Base-by-base conservation (phyloP, 768 basidiomycete genomes). In the Pholiota conissans region DNA sequence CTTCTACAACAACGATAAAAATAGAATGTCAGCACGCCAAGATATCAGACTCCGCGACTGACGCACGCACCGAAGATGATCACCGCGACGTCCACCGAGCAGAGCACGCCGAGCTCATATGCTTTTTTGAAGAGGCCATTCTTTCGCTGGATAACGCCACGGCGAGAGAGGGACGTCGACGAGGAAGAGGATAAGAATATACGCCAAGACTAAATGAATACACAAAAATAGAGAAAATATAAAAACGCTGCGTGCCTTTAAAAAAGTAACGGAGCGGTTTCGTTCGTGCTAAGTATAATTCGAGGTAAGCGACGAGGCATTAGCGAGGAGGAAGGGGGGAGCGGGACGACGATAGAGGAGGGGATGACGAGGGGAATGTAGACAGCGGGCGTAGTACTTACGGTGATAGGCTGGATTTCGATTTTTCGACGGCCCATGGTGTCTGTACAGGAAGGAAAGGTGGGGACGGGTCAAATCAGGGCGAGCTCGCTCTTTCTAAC, bases 71-170 rank as follows among this genome's bases (percentile, higher is more conserved):
- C 91, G 61, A 93, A 92, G 70, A 93, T 90, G 70, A 93, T 89
- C 69, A 93, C 90, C 4, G 90, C 89, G 39, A 93, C 90, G 65
- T 93, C 91, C 63, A 93, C 91, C 13, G 89, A 91, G 70, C 91
- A 93, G 39, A 93, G 83, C 3, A 93, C 91, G n/a, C 90, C 91
- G 60, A 93, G 87, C 73, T 93, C 91, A 67, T 92, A 92, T 0
- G 91, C 91, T 68, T 93, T 93, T 73, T 93, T 92, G 86, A 93
- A 93, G 61, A 93, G 85, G 4, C 91, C 91, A 58, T 91, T 91
- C 79, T 93, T 92, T 65, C 91, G 84, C 91, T 93, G 74, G 45
- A 63, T 59, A 65, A 46, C 52, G 53, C 51, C 54, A 60, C 51
- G 53, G 51, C 46, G 57, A 32, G 32, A 37, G 13, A 11, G 58